Conservation (phyloP, 768 basidiomycete genomes). For the Trametes maxima region DNA sequence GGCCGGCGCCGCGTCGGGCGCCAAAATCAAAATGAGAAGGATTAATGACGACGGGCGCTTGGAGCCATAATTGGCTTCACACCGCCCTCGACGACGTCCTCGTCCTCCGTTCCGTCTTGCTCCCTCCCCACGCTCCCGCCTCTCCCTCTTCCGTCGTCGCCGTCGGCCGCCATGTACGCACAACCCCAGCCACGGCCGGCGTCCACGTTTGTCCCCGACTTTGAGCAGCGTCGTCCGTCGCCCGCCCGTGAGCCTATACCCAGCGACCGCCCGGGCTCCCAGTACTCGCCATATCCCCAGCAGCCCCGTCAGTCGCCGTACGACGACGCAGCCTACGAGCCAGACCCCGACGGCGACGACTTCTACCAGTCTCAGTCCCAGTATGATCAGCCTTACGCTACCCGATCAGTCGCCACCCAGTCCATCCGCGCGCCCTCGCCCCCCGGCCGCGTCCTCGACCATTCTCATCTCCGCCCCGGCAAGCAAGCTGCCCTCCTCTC, state of each 20-base stretch:
- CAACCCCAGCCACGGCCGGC: constrained; percentile 25
- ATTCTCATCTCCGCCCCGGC: constrained; percentile 91
- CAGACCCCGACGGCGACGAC: constrained; percentile 31
- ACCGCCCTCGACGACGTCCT: constrained; percentile 16
- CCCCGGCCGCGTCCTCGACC: constrained; percentile 78
- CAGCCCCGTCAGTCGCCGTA: constrained; percentile 17
- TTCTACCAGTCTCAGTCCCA: constrained; percentile 33
- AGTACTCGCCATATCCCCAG: constrained; percentile 24
- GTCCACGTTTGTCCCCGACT: constrained; percentile 28
- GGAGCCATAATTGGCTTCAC: constrained; percentile 7
- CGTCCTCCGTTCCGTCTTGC: constrained; percentile 13
- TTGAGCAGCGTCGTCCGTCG: constrained; percentile 24
- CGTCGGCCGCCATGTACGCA: constrained; percentile 27
- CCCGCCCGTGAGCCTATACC: constrained; percentile 17
- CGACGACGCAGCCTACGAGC: constrained; percentile 23
- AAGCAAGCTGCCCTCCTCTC: constrained; percentile 91
- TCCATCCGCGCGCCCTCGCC: constrained; percentile 66
- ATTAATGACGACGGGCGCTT: constrained; percentile 7
- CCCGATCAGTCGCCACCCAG: constrained; percentile 30
- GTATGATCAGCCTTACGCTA: constrained; percentile 23
- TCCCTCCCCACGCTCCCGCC: neutral
- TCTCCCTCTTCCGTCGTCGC: neutral
- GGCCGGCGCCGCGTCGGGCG: neutral
- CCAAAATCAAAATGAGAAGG: neutral
- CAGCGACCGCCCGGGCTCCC: constrained; percentile 19